Base-by-base conservation (phyloP, 352 stramenopile genomes). In the Phytophthora europaea region DNA sequence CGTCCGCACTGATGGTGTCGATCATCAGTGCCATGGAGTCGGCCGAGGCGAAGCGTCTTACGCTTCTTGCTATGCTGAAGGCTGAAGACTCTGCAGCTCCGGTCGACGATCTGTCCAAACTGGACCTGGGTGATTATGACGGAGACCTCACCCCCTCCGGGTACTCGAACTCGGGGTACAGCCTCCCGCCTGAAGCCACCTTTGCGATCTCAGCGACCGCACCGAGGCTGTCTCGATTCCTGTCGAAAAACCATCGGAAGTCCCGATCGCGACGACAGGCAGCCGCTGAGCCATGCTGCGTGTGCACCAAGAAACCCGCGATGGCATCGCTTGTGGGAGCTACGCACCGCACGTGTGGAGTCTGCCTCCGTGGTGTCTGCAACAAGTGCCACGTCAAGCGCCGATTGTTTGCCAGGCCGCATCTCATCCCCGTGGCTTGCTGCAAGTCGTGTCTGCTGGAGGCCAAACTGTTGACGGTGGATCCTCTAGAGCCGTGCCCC, bases 381-480 rank as follows among this genome's bases (percentile, higher is more conserved):
- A 77, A 65, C 53, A 87, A 87, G 66, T 92, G 81, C 65, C 73
- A 83, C 40, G 61, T 87, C 15, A 89, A 87, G 40, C 80, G 77
- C 10, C 67, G 57, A 4, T 59, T 90, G 6, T 70, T 92, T 23
- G 71, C 79, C 20, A 59, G 61, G 7, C 79, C 77, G 15, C 67
- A 75, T 38, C 65, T 84, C 8, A 70, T 89, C 18, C 22, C 65
- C 6, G 76, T 90, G 12, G 52, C 74, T 22, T 90, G 82, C 65
- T 92, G 84, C 52, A 92, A 85, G 61, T 70, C 60, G 9, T 92
- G 82, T 65, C 63, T 88, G 10, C 64, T 88, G 12, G 71, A 79
- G 38, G 70, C 76, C 13, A 84, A 83, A 22, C 61, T 75, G 12
- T 50, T 89, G 0, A 51, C 16, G 1, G 74, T 91, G 26, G 69